Percentiles rank a stretch among this genome's conserved stretches.
phyloP scores from a whole-genome alignment of 1,139 yeast genomes.

The Tardiomyces blankii region DNA sequence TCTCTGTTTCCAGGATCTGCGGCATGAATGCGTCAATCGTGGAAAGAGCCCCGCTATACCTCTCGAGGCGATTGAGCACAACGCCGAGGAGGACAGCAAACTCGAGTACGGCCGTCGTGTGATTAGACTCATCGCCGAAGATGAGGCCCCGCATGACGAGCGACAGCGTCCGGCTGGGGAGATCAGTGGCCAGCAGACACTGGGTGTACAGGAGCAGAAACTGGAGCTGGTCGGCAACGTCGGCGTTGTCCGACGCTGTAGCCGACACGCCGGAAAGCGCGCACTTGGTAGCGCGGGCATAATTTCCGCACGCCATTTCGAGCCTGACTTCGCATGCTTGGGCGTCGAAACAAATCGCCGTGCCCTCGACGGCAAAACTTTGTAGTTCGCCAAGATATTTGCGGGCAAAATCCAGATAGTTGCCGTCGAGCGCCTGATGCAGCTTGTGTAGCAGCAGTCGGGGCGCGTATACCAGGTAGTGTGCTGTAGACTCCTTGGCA shows the following conservation, averaged over 20 bases:
- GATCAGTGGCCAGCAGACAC: slow-evolving; percentile 10
- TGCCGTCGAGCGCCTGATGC: background rate
- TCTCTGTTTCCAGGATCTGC: slow-evolving; percentile 15
- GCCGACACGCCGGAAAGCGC: slow-evolving; percentile 3
- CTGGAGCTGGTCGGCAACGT: slow-evolving; percentile 14
- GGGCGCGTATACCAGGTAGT: background rate
- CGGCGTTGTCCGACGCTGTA: slow-evolving; percentile 7
- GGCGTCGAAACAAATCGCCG: background rate
- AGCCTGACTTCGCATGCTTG: slow-evolving; percentile 9
- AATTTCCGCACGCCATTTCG: slow-evolving; percentile 10
- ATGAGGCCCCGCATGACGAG: slow-evolving; percentile 11
- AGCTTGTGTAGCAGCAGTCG: background rate
- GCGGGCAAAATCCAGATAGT: background rate
- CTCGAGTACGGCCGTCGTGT: slow-evolving; percentile 15
- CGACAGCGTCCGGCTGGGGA: slow-evolving; percentile 15
- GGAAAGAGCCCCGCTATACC: slow-evolving; percentile 14
- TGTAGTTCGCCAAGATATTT: background rate
- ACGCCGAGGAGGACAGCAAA: slow-evolving; percentile 15
- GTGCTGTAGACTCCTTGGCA: background rate
- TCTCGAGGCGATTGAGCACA: slow-evolving; percentile 12
- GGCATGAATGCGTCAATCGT: slow-evolving; percentile 19
- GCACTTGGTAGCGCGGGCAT: slow-evolving; percentile 8
- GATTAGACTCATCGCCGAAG: slow-evolving; percentile 13
- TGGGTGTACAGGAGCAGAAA: slow-evolving; percentile 15
- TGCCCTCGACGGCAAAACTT: background rate